Percentiles rank a stretch among this genome's conserved stretches.
Conservation (phyloP, 2,329 filamentous ascomycete species). For the Fusarium sp. region DNA sequence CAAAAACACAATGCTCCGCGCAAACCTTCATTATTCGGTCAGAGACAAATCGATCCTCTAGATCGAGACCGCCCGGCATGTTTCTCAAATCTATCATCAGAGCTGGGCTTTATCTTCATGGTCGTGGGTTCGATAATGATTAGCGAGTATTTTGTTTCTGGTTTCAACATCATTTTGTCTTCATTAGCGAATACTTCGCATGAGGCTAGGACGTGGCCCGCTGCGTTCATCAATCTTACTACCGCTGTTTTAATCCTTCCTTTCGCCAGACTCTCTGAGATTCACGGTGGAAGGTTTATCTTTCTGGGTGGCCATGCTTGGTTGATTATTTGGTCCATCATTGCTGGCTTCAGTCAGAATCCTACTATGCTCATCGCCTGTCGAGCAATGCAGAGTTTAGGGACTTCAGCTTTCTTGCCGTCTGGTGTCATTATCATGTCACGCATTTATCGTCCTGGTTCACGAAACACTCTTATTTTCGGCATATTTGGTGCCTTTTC, state of each 20-base stretch:
- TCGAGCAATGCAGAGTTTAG: conserved; percentile 78
- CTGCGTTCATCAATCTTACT: conserved; percentile 68
- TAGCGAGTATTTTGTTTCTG: conserved; percentile 79
- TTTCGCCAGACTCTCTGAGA: conserved; percentile 68
- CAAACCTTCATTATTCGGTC: conserved; percentile 16
- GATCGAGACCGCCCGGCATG: conserved; percentile 69
- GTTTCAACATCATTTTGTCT: conserved; percentile 79
- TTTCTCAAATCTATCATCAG: conserved; percentile 64
- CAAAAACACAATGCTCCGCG: not conserved
- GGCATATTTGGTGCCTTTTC: conserved; percentile 69
- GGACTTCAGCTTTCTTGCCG: conserved; percentile 74
- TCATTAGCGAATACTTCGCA: conserved; percentile 67
- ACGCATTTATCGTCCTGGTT: conserved; percentile 75
- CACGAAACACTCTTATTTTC: conserved; percentile 75
- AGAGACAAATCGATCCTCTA: conserved; percentile 64
- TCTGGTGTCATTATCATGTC: conserved; percentile 78
- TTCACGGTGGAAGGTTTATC: conserved; percentile 69
- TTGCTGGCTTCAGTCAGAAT: conserved; percentile 74
- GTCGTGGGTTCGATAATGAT: conserved; percentile 72
- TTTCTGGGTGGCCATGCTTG: conserved; percentile 70
- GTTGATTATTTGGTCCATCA: conserved; percentile 74
- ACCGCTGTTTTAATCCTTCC: conserved; percentile 70
- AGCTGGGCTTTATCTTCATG: conserved; percentile 70
- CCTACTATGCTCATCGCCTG: conserved; percentile 76
- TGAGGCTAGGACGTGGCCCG: conserved; percentile 71